These are phyloP conservation scores for Rhamnella rubrinervis DNA, from an alignment of 331 rosid genomes.

Conservation along the genomic window DNA sequence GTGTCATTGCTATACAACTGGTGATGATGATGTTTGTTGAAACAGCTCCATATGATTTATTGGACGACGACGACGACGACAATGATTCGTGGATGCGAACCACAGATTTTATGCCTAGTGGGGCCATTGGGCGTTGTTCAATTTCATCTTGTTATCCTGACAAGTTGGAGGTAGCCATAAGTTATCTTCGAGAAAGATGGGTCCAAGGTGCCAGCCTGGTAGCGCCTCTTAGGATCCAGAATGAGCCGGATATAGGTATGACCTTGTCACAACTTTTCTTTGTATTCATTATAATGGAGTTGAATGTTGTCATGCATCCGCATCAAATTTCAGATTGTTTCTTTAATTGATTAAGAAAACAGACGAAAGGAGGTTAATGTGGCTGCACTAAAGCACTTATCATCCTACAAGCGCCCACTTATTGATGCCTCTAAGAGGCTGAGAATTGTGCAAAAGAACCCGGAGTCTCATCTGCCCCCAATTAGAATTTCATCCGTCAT, in stretches of 20 bases:
- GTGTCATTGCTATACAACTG: too few relatives aligned
- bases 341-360: constrained; percentile 59
- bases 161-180: constrained; percentile 55
- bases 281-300: constrained; percentile 38
- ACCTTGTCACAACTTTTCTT: constrained; percentile 55
- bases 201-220: constrained; percentile 36
- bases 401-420: constrained; percentile 52
- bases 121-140: constrained; percentile 86
- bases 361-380: constrained; percentile 55
- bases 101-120: too few relatives aligned
- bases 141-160: constrained; percentile 68
- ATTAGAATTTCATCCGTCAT: too few relatives aligned
- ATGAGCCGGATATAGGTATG: constrained; percentile 64
- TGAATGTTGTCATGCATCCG: constrained; percentile 64
- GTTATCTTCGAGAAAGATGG: constrained; percentile 51
- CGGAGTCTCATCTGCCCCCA: too few relatives aligned
- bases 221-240: constrained; percentile 34
- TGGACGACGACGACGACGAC: too few relatives aligned
- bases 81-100: too few relatives aligned
- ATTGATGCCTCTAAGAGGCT: too few relatives aligned
- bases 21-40: too few relatives aligned
- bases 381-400: constrained; percentile 78
- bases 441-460: too few relatives aligned
- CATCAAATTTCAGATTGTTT: constrained; percentile 58
- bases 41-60: too few relatives aligned